These are phyloP conservation scores for Metschnikowia santaceciliae DNA, from an alignment of 805 yeast genomes.

Conservation along the genomic window DNA sequence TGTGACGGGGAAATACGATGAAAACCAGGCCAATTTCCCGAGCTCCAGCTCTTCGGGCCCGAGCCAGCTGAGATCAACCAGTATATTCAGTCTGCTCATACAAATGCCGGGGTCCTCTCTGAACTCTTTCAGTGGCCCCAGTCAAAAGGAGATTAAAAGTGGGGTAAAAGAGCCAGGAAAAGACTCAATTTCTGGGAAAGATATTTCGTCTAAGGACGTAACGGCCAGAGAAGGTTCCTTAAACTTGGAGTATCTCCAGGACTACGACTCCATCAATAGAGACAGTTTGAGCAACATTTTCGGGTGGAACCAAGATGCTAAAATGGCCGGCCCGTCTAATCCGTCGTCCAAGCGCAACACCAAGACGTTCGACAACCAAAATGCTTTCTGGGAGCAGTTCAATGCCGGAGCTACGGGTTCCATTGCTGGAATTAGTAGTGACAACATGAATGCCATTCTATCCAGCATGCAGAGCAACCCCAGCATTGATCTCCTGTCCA, in stretches of 20 bases:
- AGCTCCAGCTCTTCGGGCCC: slow-evolving; percentile 3
- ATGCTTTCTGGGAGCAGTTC: slow-evolving; percentile 25
- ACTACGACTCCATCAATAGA: slow-evolving; percentile 24
- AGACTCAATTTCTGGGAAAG: too few species aligned
- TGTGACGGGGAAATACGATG: slow-evolving; percentile 6
- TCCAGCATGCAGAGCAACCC: slow-evolving; percentile 34
- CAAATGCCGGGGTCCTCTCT: slow-evolving; percentile 35
- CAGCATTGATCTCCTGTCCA: slow-evolving; percentile 34
- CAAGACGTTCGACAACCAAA: slow-evolving; percentile 10
- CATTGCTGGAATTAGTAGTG: slow-evolving; percentile 26
- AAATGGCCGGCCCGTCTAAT: slow-evolving; percentile 3
- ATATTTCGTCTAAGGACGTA: too few species aligned
- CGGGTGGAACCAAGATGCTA: slow-evolving; percentile 24
- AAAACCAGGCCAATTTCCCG: slow-evolving; percentile 3
- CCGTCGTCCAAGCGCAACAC: slow-evolving; percentile 9
- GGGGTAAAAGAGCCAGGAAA: background rate
- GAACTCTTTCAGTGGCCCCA: slow-evolving; percentile 30
- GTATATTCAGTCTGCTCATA: slow-evolving; percentile 37
- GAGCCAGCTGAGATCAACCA: slow-evolving; percentile 27
- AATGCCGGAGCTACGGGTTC: slow-evolving; percentile 25
- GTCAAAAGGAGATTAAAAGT: slow-evolving; percentile 9
- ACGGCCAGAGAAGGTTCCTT: background rate
- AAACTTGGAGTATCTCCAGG: slow-evolving; percentile 30
- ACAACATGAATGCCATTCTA: slow-evolving; percentile 30
- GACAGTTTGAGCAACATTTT: slow-evolving; percentile 29